Evolutionary conservation across 1,284 basidiomycete species (phyloP).

Genomic region (Ganoderma sinense): DNA sequence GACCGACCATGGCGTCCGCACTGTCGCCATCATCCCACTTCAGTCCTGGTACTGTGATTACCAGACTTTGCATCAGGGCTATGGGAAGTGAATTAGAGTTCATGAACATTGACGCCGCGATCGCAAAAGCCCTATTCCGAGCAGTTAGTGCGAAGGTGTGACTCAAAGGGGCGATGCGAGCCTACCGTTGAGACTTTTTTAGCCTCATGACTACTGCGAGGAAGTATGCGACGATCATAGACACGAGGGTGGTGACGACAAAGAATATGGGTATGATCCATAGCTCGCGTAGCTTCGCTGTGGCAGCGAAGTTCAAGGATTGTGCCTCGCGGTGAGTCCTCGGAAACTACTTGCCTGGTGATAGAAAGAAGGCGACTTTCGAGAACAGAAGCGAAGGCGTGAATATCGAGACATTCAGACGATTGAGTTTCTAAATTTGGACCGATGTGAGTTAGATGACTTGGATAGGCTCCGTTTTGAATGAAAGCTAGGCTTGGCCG

Average conservation of each 20-base stretch:
- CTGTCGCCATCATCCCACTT: conserved; percentile 88
- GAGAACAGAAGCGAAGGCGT: conserved; percentile 93
- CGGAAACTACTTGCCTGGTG: conserved; percentile 57
- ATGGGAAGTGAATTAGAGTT: conserved; percentile 95
- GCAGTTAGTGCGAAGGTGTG: background rate
- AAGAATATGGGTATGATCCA: conserved; percentile 93
- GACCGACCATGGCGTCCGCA: conserved; percentile 88
- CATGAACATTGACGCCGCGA: conserved; percentile 89
- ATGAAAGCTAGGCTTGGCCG: conserved; percentile 5
- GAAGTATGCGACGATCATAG: conserved; percentile 60
- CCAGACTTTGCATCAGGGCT: conserved; percentile 90
- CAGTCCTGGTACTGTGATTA: conserved; percentile 83
- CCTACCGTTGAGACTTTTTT: conserved; percentile 68
- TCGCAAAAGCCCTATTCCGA: conserved; percentile 74
- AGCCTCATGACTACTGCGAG: conserved; percentile 61
- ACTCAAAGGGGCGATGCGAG: conserved; percentile 8
- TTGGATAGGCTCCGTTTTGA: background rate
- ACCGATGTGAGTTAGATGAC: background rate
- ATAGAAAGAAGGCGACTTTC: conserved; percentile 88
- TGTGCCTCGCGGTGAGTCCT: background rate
- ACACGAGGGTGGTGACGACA: conserved; percentile 71
- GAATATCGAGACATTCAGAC: conserved; percentile 87
- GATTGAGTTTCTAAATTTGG: conserved; percentile 69
- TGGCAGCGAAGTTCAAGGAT: conserved; percentile 37
- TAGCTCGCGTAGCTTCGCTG: conserved; percentile 84